phyloP scores from a whole-genome alignment of 257 asterid species.

The Salvia splendens region DNA sequence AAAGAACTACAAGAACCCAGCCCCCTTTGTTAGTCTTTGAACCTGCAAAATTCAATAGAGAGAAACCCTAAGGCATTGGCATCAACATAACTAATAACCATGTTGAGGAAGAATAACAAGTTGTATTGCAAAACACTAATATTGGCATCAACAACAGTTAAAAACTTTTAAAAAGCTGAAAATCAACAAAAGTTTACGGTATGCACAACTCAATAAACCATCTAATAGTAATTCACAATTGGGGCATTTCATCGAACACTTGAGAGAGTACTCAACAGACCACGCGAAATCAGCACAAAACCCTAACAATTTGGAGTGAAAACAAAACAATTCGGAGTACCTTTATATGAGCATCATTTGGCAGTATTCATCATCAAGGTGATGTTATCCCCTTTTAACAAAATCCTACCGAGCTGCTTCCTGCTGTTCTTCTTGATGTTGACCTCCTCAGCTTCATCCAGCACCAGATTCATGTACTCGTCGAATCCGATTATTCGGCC shows the following conservation, averaged over 20 bases:
- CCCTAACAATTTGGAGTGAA: not conserved
- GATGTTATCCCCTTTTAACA: conserved; percentile 64
- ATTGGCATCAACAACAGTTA: not conserved
- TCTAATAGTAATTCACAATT: conserved; percentile 13
- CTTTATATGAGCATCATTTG: conserved; percentile 41
- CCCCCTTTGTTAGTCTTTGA: conserved; percentile 6
- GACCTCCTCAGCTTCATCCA: conserved; percentile 63
- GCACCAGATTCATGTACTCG: conserved; percentile 65
- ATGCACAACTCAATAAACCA: not conserved
- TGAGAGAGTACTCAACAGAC: conserved; percentile 6
- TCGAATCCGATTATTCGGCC: conserved; percentile 66
- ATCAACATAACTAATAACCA: conserved; percentile 6
- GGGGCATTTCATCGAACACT: conserved; percentile 33
- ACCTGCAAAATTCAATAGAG: conserved; percentile 34
- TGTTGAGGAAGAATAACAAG: not conserved
- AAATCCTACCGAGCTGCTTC: conserved; percentile 61
- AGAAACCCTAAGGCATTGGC: conserved; percentile 2
- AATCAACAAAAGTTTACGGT: not conserved
- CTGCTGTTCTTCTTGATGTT: conserved; percentile 51
- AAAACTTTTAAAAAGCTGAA: not conserved
- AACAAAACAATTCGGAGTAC: conserved; percentile 23
- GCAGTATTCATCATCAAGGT: conserved; percentile 64
- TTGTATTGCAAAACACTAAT: not conserved
- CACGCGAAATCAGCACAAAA: not conserved
- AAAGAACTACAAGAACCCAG: conserved; percentile 22